These are phyloP conservation scores for Thermothielavioides terrestris DNA, from an alignment of 495 filamentous ascomycete genomes.

Conservation along the genomic window DNA sequence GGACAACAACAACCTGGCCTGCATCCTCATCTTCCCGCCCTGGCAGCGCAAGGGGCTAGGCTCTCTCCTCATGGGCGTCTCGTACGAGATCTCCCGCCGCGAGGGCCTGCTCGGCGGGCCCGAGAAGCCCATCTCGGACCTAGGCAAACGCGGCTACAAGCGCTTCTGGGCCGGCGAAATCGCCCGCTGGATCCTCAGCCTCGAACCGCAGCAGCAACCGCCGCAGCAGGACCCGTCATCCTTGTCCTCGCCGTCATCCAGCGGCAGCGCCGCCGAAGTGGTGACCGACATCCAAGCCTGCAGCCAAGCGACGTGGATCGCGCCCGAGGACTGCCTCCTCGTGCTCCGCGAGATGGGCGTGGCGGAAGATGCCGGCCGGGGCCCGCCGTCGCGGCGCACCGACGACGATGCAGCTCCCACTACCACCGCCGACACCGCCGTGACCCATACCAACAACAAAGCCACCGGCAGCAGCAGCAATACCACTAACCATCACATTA, in stretches of 20 bases:
- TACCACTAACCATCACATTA: conserved; percentile 3
- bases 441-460: neutral
- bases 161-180: conserved; percentile 79
- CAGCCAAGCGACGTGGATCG: conserved; percentile 61
- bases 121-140: conserved; percentile 82
- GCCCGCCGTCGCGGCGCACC: conserved; percentile 25
- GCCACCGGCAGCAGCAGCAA: conserved; percentile 23
- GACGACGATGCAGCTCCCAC: neutral
- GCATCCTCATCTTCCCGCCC: conserved; percentile 91
- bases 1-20: conserved; percentile 97
- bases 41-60: conserved; percentile 88
- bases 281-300: conserved; percentile 34
- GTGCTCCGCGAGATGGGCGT: conserved; percentile 71
- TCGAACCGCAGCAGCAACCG: conserved; percentile 22
- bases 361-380: conserved; percentile 48
- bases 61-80: conserved; percentile 82
- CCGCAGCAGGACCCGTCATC: neutral
- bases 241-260: neutral
- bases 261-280: conserved; percentile 12
- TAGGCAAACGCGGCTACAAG: conserved; percentile 71
- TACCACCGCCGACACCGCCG: neutral
- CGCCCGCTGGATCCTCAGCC: conserved; percentile 50
- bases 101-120: conserved; percentile 84
- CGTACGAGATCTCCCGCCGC: conserved; percentile 81
- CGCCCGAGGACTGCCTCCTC: conserved; percentile 71